Base-by-base conservation (phyloP, 2,329 filamentous ascomycete genomes). In the Cercospora sp. region DNA sequence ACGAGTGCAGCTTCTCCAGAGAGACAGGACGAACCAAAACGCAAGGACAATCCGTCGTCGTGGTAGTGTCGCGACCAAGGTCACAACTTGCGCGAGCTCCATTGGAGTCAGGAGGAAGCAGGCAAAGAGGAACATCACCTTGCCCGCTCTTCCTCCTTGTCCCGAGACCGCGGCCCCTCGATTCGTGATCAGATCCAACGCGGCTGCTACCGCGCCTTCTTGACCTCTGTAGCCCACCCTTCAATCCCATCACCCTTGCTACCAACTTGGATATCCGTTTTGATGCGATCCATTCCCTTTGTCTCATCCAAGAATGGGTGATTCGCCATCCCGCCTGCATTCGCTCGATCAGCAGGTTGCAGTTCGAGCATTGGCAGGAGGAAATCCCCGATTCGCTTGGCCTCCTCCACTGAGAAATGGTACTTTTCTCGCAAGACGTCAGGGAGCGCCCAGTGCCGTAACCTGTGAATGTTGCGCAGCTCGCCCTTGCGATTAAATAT, bases 401-500 rank as follows among this genome's bases (percentile, higher is more conserved):
- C 89, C 74, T 97, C 93, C 61, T 97, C 88, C 12, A 91, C 88
- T 72, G 88, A 89, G 81, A 97, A 98, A 79, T 98, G 95, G 77
- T 99, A 99, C 79, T 99, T 99, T 80, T 99, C 95, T 69, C 91
- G 88, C 33, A 99, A 85, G 1, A 99, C 95, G 75, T 98, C 94
- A 0, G 94, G 89, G 5, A 99, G 84, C 0, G 94, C 93, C 95
- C 95, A 99, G 81, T 98, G 94, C 63, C 95, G 91, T 71, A 99
- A 86, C 55, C 95, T 89, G 80, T 98, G 95, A 75, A 99, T 99
- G 82, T 99, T 98, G 67, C 95, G 92, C 42, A 99, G 87, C 79
- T 99, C 95, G 74, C 95, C 95, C 80, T 97, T 97, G 73, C 95
- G 89, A 79, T 97, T 98, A 85, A 99, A 99, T 71, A 99, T 99